Evolutionary conservation across 2,329 filamentous ascomycete genomes (phyloP), one percentile per base, ranked within the genome.

Genomic region (Conoideocrella luteorostrata): DNA sequence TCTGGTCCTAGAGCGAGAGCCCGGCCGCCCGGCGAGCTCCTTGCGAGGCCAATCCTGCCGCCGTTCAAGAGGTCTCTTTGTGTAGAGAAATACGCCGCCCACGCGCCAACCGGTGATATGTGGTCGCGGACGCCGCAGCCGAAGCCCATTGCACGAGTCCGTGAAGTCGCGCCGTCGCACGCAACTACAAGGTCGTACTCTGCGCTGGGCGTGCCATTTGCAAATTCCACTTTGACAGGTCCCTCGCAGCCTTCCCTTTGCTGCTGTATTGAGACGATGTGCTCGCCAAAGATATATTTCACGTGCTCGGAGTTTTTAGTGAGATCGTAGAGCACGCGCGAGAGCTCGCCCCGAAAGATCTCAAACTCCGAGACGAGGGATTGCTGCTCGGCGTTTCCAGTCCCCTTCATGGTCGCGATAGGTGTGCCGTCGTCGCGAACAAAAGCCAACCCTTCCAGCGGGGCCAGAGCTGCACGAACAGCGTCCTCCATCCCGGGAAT

Each of bases 261-360:
- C 10, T 58, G 59, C 35, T 60, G 52, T 32, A 72, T 63, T 39
- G 48, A 69, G 61, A 67, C 43, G 3, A 62, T 49, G 21, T 50
- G 54, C 41, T 60, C 52, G n/a, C 60, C 55, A 3, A 54, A 61
- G 6, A 59, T 57, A 29, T 65, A 68, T 0, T 56, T 17, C 32
- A 63, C 63, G 34, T 53, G 54, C 1, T 56, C 47, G 2, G 51
- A 47, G n/a, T 54, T 49, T 17, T 54, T 56, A 3, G 52, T 56
- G 7, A 58, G 47, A n/a, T 65, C 60, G 39, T 70, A 63, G 1
- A 78, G 48, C 6, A 77, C 50, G 4, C 50, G 52, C 7, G 64
- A 68, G 24, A 78, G 49, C 41, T 75, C 68, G 0, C 70, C 72
- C 7, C 74, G 60, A 61, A 76, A 66, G 42, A 78, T 76, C 56